Conservation (phyloP, 108 stramenopile species). For the Skeletonema grethae region DNA sequence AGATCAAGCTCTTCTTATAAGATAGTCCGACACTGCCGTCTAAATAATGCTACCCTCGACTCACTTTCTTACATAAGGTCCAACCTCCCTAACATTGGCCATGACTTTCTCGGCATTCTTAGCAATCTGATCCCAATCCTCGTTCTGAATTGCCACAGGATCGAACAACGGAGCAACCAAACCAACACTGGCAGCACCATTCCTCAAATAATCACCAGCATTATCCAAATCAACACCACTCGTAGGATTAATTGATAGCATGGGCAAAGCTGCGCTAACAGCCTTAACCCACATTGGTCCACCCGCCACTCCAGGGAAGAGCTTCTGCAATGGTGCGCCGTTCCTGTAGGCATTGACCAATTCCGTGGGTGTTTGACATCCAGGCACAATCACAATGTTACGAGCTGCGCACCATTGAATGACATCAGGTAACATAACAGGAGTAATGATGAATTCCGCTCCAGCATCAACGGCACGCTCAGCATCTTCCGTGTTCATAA, state of each 20-base stretch:
- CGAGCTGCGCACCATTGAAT: constrained; percentile 77
- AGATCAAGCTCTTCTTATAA: too few species aligned
- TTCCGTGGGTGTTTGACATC: constrained; percentile 90
- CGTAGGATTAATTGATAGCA: constrained; percentile 85
- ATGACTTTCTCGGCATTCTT: constrained; percentile 84
- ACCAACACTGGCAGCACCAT: constrained; percentile 81
- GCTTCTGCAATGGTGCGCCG: constrained; percentile 86
- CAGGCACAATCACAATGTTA: constrained; percentile 82
- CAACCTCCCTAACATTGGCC: constrained; percentile 74
- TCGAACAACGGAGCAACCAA: constrained; percentile 87
- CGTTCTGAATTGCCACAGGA: constrained; percentile 66
- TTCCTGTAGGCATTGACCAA: constrained; percentile 67
- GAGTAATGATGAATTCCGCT: constrained; percentile 83
- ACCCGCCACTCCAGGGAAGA: constrained; percentile 88
- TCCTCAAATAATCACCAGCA: constrained; percentile 73
- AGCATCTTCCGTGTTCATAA: constrained; percentile 71
- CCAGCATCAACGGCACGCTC: constrained; percentile 79
- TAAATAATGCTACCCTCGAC: neutral
- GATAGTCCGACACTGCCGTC: too few species aligned
- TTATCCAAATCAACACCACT: constrained; percentile 85
- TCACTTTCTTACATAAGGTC: constrained; percentile 77
- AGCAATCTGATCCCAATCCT: constrained; percentile 79
- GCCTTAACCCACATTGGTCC: constrained; percentile 87
- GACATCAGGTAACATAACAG: constrained; percentile 86
- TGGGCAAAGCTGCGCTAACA: constrained; percentile 75